phyloP scores from a whole-genome alignment of 108 stramenopile species.

The Skeletonema grethae region DNA sequence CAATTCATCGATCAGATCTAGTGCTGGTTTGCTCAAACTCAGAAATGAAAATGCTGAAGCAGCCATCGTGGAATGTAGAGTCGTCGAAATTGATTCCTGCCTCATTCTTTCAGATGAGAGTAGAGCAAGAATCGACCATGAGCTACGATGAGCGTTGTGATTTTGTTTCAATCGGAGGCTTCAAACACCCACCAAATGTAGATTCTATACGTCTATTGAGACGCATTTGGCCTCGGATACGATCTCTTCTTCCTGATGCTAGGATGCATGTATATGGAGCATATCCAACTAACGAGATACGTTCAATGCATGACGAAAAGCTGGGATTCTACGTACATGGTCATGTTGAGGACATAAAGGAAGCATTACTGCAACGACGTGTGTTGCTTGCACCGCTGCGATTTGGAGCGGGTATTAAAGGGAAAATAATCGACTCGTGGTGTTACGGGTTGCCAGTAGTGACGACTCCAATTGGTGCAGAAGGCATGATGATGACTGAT shows the following conservation, averaged over 20 bases:
- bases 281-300: slow-evolving; percentile 48
- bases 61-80: slow-evolving; percentile 37
- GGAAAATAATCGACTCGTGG: slow-evolving; percentile 87
- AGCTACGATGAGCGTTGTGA: slow-evolving; percentile 22
- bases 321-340: slow-evolving; percentile 69
- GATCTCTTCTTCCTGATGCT: slow-evolving; percentile 48
- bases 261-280: slow-evolving; percentile 68
- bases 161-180: slow-evolving; percentile 64
- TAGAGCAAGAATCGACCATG: slow-evolving; percentile 2
- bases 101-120: slow-evolving; percentile 50
- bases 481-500: slow-evolving; percentile 54
- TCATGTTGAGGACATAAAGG: slow-evolving; percentile 39
- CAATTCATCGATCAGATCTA: slow-evolving; percentile 74
- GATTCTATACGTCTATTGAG: slow-evolving; percentile 65
- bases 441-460: slow-evolving; percentile 72
- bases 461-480: slow-evolving; percentile 74
- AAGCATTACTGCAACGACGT: slow-evolving; percentile 34
- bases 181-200: slow-evolving; percentile 75
- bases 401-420: slow-evolving; percentile 88
- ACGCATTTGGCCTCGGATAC: slow-evolving; percentile 72
- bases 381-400: slow-evolving; percentile 78
- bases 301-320: slow-evolving; percentile 32
- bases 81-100: slow-evolving; percentile 53
- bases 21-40: slow-evolving; percentile 62
- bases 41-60: slow-evolving; percentile 50